A percentile compares a stretch with the other conserved stretches of the same genome.
Evolutionary conservation across 1,139 yeast species (phyloP).

Genomic region (Candida labiduridarum): DNA sequence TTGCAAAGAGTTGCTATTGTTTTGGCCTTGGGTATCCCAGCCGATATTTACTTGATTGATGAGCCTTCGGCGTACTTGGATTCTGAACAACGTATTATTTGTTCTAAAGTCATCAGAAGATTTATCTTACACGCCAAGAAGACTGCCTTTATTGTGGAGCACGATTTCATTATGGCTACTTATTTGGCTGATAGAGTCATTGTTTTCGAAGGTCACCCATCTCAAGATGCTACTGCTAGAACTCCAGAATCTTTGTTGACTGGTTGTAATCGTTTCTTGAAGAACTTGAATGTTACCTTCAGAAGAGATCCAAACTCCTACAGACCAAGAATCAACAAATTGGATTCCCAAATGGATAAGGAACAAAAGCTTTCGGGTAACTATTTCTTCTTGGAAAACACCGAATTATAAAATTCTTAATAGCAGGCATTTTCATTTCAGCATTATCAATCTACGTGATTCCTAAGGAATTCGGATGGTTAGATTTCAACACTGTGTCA

Average conservation of each 20-base stretch:
- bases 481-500: conserved; percentile 3
- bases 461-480: conserved; percentile 1
- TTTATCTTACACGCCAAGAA: conserved; percentile 94
- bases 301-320: conserved; percentile 98
- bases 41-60: conserved; percentile 94
- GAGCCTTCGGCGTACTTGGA: conserved; percentile 99
- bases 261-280: conserved; percentile 96
- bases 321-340: conserved; percentile 97
- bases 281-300: conserved; percentile 95
- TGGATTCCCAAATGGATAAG: conserved; percentile 97
- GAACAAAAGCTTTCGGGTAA: conserved; percentile 92
- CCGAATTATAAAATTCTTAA: conserved; percentile 26
- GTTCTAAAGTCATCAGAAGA: conserved; percentile 97
- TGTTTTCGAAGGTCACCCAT: conserved; percentile 95
- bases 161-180: conserved; percentile 99
- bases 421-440: conserved; percentile 5
- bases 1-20: conserved; percentile 98
- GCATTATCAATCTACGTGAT: conserved; percentile 1
- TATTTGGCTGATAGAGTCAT: conserved; percentile 97
- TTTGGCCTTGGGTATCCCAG: conserved; percentile 88
- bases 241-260: conserved; percentile 90
- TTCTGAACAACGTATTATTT: conserved; percentile 98
- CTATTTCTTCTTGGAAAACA: conserved; percentile 88
- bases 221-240: conserved; percentile 78
- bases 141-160: conserved; percentile 98